Base-by-base conservation (phyloP, 2,329 filamentous ascomycete genomes). In the Dothistroma septosporum region DNA sequence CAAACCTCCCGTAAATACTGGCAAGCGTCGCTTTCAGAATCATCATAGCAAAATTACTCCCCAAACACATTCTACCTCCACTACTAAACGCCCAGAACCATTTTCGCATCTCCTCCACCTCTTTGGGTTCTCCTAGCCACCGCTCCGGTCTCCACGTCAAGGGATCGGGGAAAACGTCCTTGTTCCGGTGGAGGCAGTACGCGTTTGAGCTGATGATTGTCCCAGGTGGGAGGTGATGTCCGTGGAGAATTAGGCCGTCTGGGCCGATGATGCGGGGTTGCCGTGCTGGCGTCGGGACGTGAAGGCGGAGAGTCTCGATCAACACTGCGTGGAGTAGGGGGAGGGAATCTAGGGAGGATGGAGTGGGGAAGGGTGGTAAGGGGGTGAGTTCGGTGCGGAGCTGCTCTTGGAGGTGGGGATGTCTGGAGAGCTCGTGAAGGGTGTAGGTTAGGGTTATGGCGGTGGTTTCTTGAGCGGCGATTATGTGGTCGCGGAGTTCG, bases 241-340 rank as follows among this genome's bases (percentile, higher is more conserved):
- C 16, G 28, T 53, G 24, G 0, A 53, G 10, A 2, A 28, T 53
- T 14, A 53, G 2, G 8, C 24, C 49, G 9, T 16, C 5, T 2
- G 49, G 14, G 14, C 24, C 24, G 4, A 33, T 10, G 24, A 33
- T 7, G 5, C 82, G 75, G 7, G 82, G 82, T 55, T 84, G 77
- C 0, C 77, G 80, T 24, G 79, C 79, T 0, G 83, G 82, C 8
- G 84, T 73, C 0, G 82, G 81, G 0, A 77, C 76, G 53, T 76
- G 63, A 8, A 91, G 73, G 16, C 89, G 83, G 76, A 92, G 89
- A 4, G 87, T 84, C 74, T 93, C 90, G 69, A 91, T 89, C 68
- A 92, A 81, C 58, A 85, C 86, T 2, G 89, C 89, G 68, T 91
- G 87, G 1, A 93, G 82, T 72, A 91, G 92, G 1, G 74, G 71